Percentiles rank a stretch among this genome's conserved stretches.
phyloP scores from a whole-genome alignment of 139 green algal genomes.

The Picochlorum sp. region DNA sequence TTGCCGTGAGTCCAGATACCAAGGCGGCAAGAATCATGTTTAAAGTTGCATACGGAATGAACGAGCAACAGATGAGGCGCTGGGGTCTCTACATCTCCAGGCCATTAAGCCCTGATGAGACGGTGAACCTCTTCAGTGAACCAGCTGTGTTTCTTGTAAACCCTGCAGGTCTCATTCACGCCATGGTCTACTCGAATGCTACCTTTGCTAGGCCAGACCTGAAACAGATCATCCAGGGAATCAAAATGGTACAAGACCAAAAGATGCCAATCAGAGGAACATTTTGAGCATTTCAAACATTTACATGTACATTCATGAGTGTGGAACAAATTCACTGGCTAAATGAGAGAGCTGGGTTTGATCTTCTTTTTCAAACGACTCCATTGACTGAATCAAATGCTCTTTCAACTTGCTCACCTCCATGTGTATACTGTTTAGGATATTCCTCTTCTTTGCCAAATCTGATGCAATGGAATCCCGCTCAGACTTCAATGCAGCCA shows the following conservation, averaged over 20 bases:
- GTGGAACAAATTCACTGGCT: not conserved
- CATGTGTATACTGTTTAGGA: conserved; percentile 13
- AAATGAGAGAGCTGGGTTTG: not conserved
- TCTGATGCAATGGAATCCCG: conserved; percentile 24
- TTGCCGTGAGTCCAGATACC: conserved; percentile 33
- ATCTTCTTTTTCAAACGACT: conserved; percentile 13
- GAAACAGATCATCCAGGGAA: conserved; percentile 33
- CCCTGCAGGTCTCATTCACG: conserved; percentile 39
- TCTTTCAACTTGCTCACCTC: conserved; percentile 22
- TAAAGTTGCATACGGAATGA: conserved; percentile 38
- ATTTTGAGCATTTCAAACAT: conserved; percentile 5
- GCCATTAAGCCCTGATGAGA: conserved; percentile 32
- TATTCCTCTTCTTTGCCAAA: conserved; percentile 24
- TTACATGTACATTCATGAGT: conserved; percentile 2
- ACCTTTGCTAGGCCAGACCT: conserved; percentile 44
- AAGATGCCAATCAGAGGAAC: conserved; percentile 34
- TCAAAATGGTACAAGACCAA: conserved; percentile 34
- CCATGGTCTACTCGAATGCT: conserved; percentile 46
- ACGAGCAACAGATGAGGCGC: conserved; percentile 35
- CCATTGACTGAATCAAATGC: conserved; percentile 1
- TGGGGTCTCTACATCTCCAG: conserved; percentile 43
- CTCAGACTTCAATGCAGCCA: conserved; percentile 22
- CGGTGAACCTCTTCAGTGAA: conserved; percentile 26
- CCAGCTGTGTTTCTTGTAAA: conserved; percentile 51
- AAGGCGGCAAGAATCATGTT: conserved; percentile 29